Base-by-base conservation (phyloP, 805 yeast species). In the Sporopachydermia lactativora region DNA sequence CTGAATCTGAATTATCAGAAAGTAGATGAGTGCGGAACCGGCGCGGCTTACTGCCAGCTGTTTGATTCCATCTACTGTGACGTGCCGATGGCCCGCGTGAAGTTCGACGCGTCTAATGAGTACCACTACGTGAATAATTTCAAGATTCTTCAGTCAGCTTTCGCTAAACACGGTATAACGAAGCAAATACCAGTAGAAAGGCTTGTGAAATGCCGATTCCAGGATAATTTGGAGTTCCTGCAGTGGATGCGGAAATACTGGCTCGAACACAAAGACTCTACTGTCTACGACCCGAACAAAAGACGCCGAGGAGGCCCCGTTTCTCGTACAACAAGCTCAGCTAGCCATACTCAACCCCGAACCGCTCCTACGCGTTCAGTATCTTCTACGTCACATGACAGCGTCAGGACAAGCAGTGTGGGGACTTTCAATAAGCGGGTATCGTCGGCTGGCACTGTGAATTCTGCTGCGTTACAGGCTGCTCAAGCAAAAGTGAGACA, bases 1-100 rank as follows among this genome's bases (percentile, higher is more conserved):
- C 65, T 85, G 38, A 70, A 70, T 36, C 59, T 86, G 35, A 65
- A 75, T 46, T 73, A 82, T 51, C 66, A 75, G 31, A 84, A 81
- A 54, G 80, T 92, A 1, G 98, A 92, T 55, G 88, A 88, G 58
- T 79, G 96, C 54, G 99, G 99, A 14, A 74, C 81, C 2, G 99
- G 99, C 2, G 96, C 96, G 1, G 89, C 85, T 1, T 89, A 84
- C 56, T 86, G 96, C 58, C 96, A 88, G 62, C 70, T 92, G 34
- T 68, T 89, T 65, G 96, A 92, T 58, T 74, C 86, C 4, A 76
- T 92, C 15, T 82, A 68, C 51, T 77, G 80, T 5, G 95, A 85
- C 49, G 69, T 92, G 15, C 92, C 96, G 1, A 72, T 89, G 79
- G 53, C 62, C 39, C 74, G 78, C 49, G 94, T 89, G 41, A 78